Base-by-base conservation (phyloP, 306 rosid genomes). In the Ochetophila trinervis region DNA sequence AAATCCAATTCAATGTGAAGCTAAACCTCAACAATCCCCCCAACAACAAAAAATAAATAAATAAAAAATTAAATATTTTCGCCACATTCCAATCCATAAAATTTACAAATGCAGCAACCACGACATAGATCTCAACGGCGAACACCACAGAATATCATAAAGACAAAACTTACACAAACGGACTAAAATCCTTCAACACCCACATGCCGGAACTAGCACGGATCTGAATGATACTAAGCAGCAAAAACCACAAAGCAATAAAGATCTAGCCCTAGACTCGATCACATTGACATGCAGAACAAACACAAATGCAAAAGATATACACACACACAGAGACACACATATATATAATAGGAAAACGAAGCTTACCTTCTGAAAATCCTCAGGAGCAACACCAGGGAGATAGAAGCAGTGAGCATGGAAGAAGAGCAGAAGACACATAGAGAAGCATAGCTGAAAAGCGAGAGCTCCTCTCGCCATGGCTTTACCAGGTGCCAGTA, bases 301-400 rank as follows among this genome's bases (percentile, higher is more conserved):
- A 6, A 42, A 37, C 6, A 32, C 4, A n/a, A 2, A 37, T 8
- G 9, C 30, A 37, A 9, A 50, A 57, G 17, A 17, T 17, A 68
- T 1, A 54, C 8, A 5, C 30, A 30, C 14, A 68, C 51, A 54
- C 14, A 27, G 35, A 63, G 0, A 59, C 23, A 45, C 4, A 21
- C 12, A 27, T 19, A 42, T 24, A 67, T 52, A 55, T 19, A 65
- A 62, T 8, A 73, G 37, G 16, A 37, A 53, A n/a, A 57, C 1
- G 22, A 5, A 50, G 17, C 68, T n/a, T 36, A 91, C 97, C 83
- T 79, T 74, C 51, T 60, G 71, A 65, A 90, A 90, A 75, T 85
- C 95, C 58, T 83, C 82, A 23, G 97, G 97, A 30, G 91, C 88
- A 21, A 90, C 97, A 60, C 91, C 97, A 23, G 90, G 94, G 45